Evolutionary conservation across 306 rosid species (phyloP), one percentile per base, ranked within the genome.

Genomic region (Trichosanthes cucumerina): DNA sequence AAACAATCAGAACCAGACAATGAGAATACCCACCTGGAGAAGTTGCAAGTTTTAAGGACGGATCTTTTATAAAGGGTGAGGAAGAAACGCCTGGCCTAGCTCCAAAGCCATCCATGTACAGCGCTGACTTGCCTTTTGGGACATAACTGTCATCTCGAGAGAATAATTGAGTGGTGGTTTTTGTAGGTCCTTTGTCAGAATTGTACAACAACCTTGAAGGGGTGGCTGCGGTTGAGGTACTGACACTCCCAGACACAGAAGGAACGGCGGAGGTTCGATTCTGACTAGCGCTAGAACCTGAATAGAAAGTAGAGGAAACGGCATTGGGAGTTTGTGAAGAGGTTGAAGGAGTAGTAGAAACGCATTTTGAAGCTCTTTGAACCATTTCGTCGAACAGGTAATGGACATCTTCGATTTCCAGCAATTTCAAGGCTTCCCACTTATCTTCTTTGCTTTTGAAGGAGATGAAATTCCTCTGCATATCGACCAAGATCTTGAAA

Each of bases 311-410:
- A 31, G 33, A 36, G 41, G 90, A 80, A 66, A 80, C 60, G 14
- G 73, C 84, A 75, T 65, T 19, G 47, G 66, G 9, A 26, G 46
- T 62, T 38, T 47, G 56, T 46, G 70, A 72, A 77, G 84, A 60
- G 79, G 31, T 21, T 5, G 89, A 49, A 18, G 88, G 80, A 78
- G 82, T 56, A 5, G 70, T 33, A 1, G 96, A 78, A 79, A 91
- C 87, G 59, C 94, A 89, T n/a, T 75, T 86, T 13, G 98, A 91
- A 56, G 96, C 95, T 85, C 93, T 87, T 83, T 89, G 98, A 83
- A 93, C 83, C 39, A 89, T 84, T 66, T 91, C 90, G 43, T 93
- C 98, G 80, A 91, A 91, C 83, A 91, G 83, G 1, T 66, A 78
- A 57, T 91, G 92, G 69, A 90, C 62, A 77, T 82, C 83, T 21